These are phyloP conservation scores for Falciphora oryzae DNA, from an alignment of 2,329 filamentous ascomycete species.

Conservation along the genomic window DNA sequence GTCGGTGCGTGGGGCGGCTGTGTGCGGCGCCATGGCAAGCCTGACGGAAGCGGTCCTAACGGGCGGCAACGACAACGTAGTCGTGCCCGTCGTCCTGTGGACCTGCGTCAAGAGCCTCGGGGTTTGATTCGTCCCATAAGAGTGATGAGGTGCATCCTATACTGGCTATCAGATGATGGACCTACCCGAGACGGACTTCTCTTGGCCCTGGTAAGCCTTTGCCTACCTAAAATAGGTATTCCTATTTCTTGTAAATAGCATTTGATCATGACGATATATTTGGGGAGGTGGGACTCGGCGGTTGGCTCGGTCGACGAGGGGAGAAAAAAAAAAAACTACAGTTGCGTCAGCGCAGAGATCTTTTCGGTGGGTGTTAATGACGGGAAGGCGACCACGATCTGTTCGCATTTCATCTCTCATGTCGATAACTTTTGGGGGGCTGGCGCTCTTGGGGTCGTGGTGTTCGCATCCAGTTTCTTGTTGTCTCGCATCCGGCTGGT, in stretches of 20 bases:
- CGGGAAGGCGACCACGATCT: not conserved
- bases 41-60: slow-evolving; percentile 93
- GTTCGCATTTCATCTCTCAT: not conserved
- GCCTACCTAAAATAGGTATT: not conserved
- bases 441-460: not conserved
- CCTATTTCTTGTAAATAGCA: slow-evolving; percentile 1
- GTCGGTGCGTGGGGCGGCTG: slow-evolving; percentile 63
- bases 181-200: no score
- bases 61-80: slow-evolving; percentile 96
- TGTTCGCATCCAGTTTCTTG: not conserved
- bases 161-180: not conserved
- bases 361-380: not conserved
- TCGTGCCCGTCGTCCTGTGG: slow-evolving; percentile 92
- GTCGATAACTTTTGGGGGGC: not conserved
- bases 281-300: no score
- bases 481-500: no score
- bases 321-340: not conserved
- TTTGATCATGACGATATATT: not conserved
- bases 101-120: slow-evolving; percentile 76
- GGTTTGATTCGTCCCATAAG: slow-evolving; percentile 32
- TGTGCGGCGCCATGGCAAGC: slow-evolving; percentile 76
- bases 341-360: not conserved
- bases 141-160: not conserved
- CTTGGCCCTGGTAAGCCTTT: no score
- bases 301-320: no score